Conservation (phyloP, 345 rosid genomes). For the Lepidium sativum region DNA sequence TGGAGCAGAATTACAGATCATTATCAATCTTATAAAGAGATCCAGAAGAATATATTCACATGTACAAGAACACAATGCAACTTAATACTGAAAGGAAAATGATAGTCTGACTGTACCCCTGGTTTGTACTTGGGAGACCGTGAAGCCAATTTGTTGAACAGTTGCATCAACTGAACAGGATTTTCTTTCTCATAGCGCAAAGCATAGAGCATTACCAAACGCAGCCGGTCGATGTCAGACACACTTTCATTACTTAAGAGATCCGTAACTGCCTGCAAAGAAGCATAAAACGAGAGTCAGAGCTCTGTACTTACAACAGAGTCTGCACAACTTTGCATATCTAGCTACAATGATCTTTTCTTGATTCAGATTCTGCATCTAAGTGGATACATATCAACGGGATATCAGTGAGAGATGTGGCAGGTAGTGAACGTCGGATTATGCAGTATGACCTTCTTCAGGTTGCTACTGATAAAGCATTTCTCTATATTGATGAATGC, state of each 20-base stretch:
- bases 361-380: not conserved
- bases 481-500: not conserved
- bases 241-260: conserved; percentile 76
- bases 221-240: conserved; percentile 76
- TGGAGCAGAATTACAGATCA: not conserved
- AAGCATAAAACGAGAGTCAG: conserved; percentile 18
- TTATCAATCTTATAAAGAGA: not conserved
- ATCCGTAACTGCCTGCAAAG: conserved; percentile 81
- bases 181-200: conserved; percentile 96
- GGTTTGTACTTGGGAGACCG: conserved; percentile 88
- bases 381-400: not conserved
- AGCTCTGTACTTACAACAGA: too few species aligned
- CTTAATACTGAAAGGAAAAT: conserved; percentile 3
- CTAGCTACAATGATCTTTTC: not conserved
- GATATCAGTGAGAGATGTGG: not conserved
- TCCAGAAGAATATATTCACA: not conserved
- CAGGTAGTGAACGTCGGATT: not conserved
- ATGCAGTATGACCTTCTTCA: not conserved
- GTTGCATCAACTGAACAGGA: conserved; percentile 96
- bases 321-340: too few species aligned
- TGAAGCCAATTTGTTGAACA: conserved; percentile 84
- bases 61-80: not conserved
- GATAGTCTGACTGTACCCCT: conserved; percentile 49
- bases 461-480: not conserved
- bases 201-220: conserved; percentile 90